A percentile compares a stretch with the other conserved stretches of the same genome.
Evolutionary conservation across 805 yeast genomes (phyloP).

Genomic region (Zygoascus ofunaensis): DNA sequence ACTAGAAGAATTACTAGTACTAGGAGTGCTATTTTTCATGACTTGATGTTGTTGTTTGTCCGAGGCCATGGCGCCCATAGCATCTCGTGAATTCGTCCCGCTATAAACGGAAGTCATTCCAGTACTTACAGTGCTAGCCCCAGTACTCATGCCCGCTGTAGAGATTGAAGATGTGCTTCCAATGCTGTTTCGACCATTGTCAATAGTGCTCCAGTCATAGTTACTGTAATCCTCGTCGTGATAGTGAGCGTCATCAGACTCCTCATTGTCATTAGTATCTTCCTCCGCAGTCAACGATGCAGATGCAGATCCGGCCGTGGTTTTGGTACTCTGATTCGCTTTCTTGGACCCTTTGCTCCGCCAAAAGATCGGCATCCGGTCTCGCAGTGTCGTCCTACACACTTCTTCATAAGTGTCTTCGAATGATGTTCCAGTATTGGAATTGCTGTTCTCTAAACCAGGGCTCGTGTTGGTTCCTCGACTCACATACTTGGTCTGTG

Average conservation of each 20-base stretch:
- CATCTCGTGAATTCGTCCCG: too few relatives aligned
- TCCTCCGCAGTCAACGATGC: too few relatives aligned
- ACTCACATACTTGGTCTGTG: neutral
- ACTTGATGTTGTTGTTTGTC: too few relatives aligned
- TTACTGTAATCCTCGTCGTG: neutral
- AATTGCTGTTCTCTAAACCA: neutral
- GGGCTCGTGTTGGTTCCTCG: neutral
- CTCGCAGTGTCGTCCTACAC: neutral
- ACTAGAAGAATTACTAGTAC: too few relatives aligned
- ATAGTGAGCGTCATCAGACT: too few relatives aligned
- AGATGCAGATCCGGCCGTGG: too few relatives aligned
- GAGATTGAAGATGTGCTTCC: neutral
- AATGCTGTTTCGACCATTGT: neutral
- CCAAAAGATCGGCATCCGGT: constrained; percentile 2
- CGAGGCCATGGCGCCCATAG: too few relatives aligned
- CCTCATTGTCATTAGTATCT: too few relatives aligned
- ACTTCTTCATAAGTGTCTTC: neutral
- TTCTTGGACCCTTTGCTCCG: neutral
- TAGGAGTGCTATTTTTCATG: too few relatives aligned
- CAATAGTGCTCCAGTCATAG: neutral
- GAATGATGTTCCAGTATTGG: neutral
- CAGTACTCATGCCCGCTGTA: neutral
- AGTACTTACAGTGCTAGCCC: too few relatives aligned
- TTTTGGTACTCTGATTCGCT: too few relatives aligned
- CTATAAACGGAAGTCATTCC: neutral